These are phyloP conservation scores for Anthostomella pinea DNA, from an alignment of 2,329 filamentous ascomycete species.

Conservation along the genomic window DNA sequence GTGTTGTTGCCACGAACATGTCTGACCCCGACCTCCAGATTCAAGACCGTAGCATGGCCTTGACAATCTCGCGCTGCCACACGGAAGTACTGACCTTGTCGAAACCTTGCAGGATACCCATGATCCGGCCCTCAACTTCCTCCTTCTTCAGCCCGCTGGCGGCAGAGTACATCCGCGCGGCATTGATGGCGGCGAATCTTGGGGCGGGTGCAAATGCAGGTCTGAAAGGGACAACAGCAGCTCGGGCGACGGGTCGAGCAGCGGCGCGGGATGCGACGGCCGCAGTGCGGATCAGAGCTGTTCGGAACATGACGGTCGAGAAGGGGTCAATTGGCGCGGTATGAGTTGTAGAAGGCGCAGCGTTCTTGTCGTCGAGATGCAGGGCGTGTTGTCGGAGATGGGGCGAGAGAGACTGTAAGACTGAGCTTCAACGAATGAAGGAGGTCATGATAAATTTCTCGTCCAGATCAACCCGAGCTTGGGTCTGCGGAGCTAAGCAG, in stretches of 20 bases:
- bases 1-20: no score
- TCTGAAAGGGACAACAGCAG: constrained; percentile 58
- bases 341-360: background rate
- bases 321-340: constrained; percentile 12
- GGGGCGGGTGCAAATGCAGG: constrained; percentile 59
- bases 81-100: constrained; percentile 71
- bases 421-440: constrained; percentile 20
- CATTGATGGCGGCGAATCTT: constrained; percentile 59
- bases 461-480: constrained; percentile 26
- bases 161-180: constrained; percentile 83
- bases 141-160: constrained; percentile 72
- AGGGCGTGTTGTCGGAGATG: constrained; percentile 7
- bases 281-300: constrained; percentile 77
- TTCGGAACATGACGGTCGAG: constrained; percentile 73
- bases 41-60: no score
- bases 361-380: constrained; percentile 8
- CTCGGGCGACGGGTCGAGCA: constrained; percentile 59
- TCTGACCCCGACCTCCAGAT: no score
- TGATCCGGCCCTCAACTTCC: constrained; percentile 88
- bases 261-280: constrained; percentile 52
- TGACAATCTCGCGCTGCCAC: no score
- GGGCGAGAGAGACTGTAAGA: constrained; percentile 6
- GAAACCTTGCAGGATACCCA: constrained; percentile 90
- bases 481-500: constrained; percentile 24
- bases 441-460: constrained; percentile 36